phyloP scores from a whole-genome alignment of 352 stramenopile species.

The Phytophthora pseudosyringae region DNA sequence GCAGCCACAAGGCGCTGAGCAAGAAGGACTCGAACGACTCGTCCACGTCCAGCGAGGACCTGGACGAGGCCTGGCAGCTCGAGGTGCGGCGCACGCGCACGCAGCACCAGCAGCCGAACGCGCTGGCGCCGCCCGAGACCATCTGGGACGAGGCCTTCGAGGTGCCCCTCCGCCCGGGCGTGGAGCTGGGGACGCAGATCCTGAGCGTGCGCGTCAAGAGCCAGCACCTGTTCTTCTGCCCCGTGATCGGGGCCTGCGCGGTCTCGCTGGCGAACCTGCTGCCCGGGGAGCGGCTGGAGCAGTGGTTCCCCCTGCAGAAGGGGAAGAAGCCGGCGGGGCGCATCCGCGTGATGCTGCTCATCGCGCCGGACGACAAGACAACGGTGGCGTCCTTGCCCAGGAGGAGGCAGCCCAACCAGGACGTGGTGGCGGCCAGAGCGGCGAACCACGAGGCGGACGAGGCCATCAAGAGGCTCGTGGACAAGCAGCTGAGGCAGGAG shows the following conservation, averaged over 20 bases:
- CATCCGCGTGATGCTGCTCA: conserved; percentile 51
- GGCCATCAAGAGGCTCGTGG: conserved; percentile 64
- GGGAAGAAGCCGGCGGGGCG: conserved; percentile 57
- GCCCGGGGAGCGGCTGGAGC: conserved; percentile 46
- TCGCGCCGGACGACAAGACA: conserved; percentile 28
- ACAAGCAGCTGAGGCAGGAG: conserved; percentile 45
- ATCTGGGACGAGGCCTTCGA: conserved; percentile 73
- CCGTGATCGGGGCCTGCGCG: conserved; percentile 55
- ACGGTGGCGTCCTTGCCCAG: neutral
- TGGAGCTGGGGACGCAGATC: conserved; percentile 47
- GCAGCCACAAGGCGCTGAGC: conserved; percentile 45
- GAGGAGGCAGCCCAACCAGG: conserved; percentile 37
- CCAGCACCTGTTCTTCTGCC: conserved; percentile 66
- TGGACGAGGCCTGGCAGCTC: conserved; percentile 32
- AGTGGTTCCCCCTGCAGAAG: conserved; percentile 62
- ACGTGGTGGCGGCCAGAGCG: conserved; percentile 55
- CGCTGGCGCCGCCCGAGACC: conserved; percentile 39
- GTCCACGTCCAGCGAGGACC: conserved; percentile 22
- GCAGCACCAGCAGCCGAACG: conserved; percentile 42
- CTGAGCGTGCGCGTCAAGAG: conserved; percentile 73
- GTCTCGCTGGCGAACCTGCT: conserved; percentile 59
- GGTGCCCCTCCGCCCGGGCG: conserved; percentile 34
- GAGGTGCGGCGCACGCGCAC: conserved; percentile 61
- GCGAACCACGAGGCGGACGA: conserved; percentile 67
- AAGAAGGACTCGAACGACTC: conserved; percentile 43